A percentile compares a stretch with the other conserved stretches of the same genome.
Conservation (phyloP, 208 protist genomes). For the Acanthamoeba polyphaga region DNA sequence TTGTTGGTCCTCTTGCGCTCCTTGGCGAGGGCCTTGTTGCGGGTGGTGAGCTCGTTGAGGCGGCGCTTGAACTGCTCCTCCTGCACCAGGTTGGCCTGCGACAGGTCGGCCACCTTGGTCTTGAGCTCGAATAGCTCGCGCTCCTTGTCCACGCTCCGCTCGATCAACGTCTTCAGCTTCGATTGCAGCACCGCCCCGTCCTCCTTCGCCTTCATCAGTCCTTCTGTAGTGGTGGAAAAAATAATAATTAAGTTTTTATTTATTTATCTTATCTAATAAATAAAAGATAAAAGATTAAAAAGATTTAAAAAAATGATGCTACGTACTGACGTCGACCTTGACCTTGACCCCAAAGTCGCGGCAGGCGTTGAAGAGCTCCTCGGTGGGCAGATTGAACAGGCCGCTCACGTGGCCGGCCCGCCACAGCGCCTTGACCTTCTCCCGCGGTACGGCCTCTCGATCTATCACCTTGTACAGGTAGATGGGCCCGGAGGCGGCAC, state of each 20-base stretch:
- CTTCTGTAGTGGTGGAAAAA: not conserved
- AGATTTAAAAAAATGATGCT: not conserved
- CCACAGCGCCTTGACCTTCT: conserved; percentile 35
- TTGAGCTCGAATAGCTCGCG: conserved; percentile 58
- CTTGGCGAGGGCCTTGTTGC: conserved; percentile 41
- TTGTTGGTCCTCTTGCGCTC: conserved; percentile 30
- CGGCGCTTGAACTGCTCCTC: conserved; percentile 20
- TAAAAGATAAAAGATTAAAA: not conserved
- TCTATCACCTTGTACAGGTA: conserved; percentile 68
- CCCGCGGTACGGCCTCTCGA: not conserved
- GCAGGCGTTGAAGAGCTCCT: conserved; percentile 70
- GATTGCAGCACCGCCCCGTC: not conserved
- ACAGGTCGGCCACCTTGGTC: not conserved
- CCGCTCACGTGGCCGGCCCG: conserved; percentile 21
- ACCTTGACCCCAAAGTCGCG: conserved; percentile 34
- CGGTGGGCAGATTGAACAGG: conserved; percentile 63
- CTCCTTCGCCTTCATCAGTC: conserved; percentile 13
- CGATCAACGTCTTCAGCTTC: conserved; percentile 26
- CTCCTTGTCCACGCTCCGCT: conserved; percentile 60
- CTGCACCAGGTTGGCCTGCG: conserved; percentile 48
- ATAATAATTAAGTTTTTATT: not conserved
- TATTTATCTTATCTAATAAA: not conserved
- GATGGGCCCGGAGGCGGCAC: not conserved
- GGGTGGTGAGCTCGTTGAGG: not conserved
- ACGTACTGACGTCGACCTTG: conserved; percentile 47